Conservation (phyloP, 2,329 filamentous ascomycete genomes). For the Fusarium succisae region DNA sequence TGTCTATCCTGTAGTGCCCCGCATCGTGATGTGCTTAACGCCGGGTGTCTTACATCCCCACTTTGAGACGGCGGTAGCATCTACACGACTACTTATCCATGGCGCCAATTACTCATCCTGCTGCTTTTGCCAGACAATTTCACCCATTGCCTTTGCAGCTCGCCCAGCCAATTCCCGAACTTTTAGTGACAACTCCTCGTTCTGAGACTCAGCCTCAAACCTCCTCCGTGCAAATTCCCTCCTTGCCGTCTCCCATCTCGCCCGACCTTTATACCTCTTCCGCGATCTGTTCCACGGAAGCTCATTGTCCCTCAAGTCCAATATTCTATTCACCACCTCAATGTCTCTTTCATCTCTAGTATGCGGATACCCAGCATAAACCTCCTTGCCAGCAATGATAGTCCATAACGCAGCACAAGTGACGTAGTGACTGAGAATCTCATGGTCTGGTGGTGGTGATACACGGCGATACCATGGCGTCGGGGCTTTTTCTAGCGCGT, state of each 20-base stretch:
- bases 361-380: neutral
- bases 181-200: fast-evolving
- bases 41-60: neutral
- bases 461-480: neutral
- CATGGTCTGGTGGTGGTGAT: neutral
- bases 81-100: fast-evolving
- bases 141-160: neutral
- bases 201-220: constrained; percentile 1
- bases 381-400: neutral
- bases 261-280: neutral
- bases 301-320: neutral
- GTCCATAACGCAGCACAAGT: neutral
- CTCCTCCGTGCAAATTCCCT: neutral
- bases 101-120: fast-evolving
- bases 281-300: constrained; percentile 7
- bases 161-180: neutral
- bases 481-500: neutral
- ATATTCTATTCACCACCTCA: neutral
- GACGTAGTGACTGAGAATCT: neutral
- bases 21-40: neutral
- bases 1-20: no score
- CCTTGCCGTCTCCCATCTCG: constrained; percentile 7
- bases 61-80: neutral
- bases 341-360: constrained; percentile 5
- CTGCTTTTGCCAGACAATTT: neutral